Evolutionary conservation across 164 flowering plant species (phyloP).

Genomic region (Macadamia tetraphylla): DNA sequence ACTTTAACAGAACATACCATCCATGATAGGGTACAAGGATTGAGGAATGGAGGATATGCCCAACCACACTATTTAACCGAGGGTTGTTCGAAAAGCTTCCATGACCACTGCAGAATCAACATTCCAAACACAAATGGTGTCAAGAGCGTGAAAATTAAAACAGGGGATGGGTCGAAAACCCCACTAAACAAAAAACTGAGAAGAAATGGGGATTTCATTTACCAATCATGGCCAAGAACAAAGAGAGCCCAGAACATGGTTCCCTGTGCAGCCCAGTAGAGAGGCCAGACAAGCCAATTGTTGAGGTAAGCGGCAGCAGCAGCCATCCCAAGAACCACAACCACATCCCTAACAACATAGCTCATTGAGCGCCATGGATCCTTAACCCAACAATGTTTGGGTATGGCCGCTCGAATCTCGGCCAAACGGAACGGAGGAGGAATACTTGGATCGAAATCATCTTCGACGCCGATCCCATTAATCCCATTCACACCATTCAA

Average conservation of each 20-base stretch:
- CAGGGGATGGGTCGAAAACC: background rate
- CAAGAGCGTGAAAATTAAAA: background rate
- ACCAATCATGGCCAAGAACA: slow-evolving; percentile 93
- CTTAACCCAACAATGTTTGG: slow-evolving; percentile 82
- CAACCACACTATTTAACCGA: slow-evolving; percentile 60
- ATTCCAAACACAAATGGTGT: background rate
- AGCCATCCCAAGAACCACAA: slow-evolving; percentile 52
- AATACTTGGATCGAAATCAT: slow-evolving; percentile 46
- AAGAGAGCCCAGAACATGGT: slow-evolving; percentile 93
- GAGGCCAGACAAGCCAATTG: slow-evolving; percentile 67
- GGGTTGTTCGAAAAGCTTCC: slow-evolving; percentile 70
- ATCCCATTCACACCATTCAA: background rate
- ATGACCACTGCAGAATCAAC: slow-evolving; percentile 54
- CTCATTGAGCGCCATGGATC: slow-evolving; percentile 77
- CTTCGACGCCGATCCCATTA: slow-evolving; percentile 10
- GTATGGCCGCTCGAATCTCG: slow-evolving; percentile 65
- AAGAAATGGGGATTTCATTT: background rate
- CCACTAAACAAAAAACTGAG: too few species aligned
- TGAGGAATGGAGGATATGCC: slow-evolving; percentile 73
- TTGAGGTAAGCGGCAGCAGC: slow-evolving; percentile 50
- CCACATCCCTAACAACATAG: slow-evolving; percentile 70
- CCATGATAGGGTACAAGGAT: slow-evolving; percentile 88
- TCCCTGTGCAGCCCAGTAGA: slow-evolving; percentile 76
- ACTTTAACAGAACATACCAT: slow-evolving; percentile 40
- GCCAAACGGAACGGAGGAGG: slow-evolving; percentile 69